A percentile compares a stretch with the other conserved stretches of the same genome.
Conservation (phyloP, 179 eudicot species). For the Beta corolliflora region DNA sequence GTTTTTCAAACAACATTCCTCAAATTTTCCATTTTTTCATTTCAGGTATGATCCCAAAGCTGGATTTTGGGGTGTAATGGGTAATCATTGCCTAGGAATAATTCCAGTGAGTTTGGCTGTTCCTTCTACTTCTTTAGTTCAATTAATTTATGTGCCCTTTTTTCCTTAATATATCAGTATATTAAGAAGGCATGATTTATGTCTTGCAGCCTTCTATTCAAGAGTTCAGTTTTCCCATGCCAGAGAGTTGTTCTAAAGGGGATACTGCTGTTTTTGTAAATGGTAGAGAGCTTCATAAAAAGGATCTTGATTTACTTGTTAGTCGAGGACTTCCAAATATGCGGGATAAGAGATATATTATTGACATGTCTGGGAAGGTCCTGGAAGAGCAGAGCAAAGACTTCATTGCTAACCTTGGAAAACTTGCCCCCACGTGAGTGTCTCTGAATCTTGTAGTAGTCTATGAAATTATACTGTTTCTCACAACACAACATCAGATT, state of each 20-base stretch:
- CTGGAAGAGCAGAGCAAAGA: constrained; percentile 62
- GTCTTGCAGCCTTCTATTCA: constrained; percentile 77
- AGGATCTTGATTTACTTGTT: constrained; percentile 70
- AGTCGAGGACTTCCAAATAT: constrained; percentile 71
- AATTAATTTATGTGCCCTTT: not conserved
- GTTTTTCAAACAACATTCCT: constrained; percentile 1
- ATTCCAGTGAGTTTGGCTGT: constrained; percentile 65
- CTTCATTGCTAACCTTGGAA: constrained; percentile 75
- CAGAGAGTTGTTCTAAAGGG: constrained; percentile 68
- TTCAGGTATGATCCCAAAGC: constrained; percentile 87
- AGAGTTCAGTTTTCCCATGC: constrained; percentile 73
- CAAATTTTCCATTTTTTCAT: constrained; percentile 1
- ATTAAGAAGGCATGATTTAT: constrained; percentile 1
- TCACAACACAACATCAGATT: not conserved
- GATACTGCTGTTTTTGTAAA: constrained; percentile 71
- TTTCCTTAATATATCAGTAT: not conserved
- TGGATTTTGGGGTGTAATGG: constrained; percentile 99
- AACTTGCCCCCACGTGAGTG: constrained; percentile 96
- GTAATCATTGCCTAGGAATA: constrained; percentile 85
- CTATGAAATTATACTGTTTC: not conserved
- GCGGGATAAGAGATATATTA: constrained; percentile 50
- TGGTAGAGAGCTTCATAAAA: constrained; percentile 82
- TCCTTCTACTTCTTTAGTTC: not conserved
- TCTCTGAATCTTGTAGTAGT: constrained; percentile 18
- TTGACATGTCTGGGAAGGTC: constrained; percentile 75